Evolutionary conservation across 2,329 filamentous ascomycete genomes (phyloP), one percentile per base, ranked within the genome.

Genomic region (Helminthosporium solani): DNA sequence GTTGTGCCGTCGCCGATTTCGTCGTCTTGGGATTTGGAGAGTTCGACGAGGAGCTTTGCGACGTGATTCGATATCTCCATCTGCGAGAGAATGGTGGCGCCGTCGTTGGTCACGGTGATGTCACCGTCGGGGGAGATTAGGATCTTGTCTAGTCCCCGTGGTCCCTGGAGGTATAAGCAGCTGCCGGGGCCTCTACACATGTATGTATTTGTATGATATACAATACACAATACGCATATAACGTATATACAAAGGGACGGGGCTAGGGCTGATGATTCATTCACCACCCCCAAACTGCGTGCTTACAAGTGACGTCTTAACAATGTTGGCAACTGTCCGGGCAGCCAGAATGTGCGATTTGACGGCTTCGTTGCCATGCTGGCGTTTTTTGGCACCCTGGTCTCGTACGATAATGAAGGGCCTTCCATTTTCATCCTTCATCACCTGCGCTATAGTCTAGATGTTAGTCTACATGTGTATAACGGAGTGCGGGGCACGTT

Each of bases 11-110:
- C 94, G 67, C 94, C 94, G 66, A 99, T 99, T 76, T 99, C 94
- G 62, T 97, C 92, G 66, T 99, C 94, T 73, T 99, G 94, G 31
- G 94, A 97, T 78, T 95, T 96, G 55, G 94, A 97, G 33, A 99
- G 85, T 71, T 96, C 92, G 40, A 99, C 94, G 49, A 99, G 78
- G 41, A 99, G 81, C 77, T 97, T 97, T 53, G 94, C 94, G 52
- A 99, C 90, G 73, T 97, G 92, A 80, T 99, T 97, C 60, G 89
- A 88, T 61, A 99, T 92, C 77, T 99, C 94, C 94, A 99, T 99
- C 81, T 84, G 90, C 63, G 89, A 86, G 59, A 99, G 79, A 64
- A 99, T 99, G 36, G 94, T 99, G 44, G 95, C 95, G 65, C 94
- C 94, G 76, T 99, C 94, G 77, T 99, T 99, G 60, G 94, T 99